Base-by-base conservation (phyloP, 2,329 filamentous ascomycete species). In the Sordariomycetes sp. region DNA sequence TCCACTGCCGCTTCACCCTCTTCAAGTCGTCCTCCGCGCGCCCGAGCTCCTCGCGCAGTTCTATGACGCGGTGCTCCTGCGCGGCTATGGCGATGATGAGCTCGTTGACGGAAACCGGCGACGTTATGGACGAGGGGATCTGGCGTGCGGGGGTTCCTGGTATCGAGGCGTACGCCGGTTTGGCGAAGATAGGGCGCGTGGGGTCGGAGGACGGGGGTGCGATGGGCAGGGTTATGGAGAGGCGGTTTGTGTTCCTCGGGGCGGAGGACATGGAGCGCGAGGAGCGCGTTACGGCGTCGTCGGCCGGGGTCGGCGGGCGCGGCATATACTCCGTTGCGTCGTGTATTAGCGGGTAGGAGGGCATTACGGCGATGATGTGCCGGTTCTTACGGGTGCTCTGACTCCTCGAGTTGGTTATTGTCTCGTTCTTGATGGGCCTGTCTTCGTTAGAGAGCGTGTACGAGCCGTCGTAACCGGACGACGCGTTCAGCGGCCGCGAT, bases 31-130 rank as follows among this genome's bases (percentile, higher is more conserved):
- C 72, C 68, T 99, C 92, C 5, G 94, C 92, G 59, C 85, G 85
- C 25, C 76, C 74, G n/a, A 99, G 76, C 69, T 97, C 92, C 69
- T 99, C 94, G 59, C 85, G 87, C 56, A 99, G 75, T 70, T 97
- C 94, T 58, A 99, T 74, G 1, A 99, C 92, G 62, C 84, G 85
- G 58, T 94, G 81, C 73, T 99, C 94, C 72, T 97, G 91, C 15
- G 89, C 85, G 52, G 94, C 94, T 64, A 99, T 87, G 58, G 91
- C 87, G 60, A 90, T 91, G 62, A 99, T 84, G 65, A 96, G 88
- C 55, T 85, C 77, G 64, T 78, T 80, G 55, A 81, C 74, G 60
- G 85, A 82, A 42, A 74, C 70, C 1, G 78, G 78, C 1, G 74
- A 74, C 12, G 54, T 24, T 13, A 28, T 45, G 69, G 64, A 32